Evolutionary conservation across 106 monocot species (phyloP).

Genomic region (Allium cepa): DNA sequence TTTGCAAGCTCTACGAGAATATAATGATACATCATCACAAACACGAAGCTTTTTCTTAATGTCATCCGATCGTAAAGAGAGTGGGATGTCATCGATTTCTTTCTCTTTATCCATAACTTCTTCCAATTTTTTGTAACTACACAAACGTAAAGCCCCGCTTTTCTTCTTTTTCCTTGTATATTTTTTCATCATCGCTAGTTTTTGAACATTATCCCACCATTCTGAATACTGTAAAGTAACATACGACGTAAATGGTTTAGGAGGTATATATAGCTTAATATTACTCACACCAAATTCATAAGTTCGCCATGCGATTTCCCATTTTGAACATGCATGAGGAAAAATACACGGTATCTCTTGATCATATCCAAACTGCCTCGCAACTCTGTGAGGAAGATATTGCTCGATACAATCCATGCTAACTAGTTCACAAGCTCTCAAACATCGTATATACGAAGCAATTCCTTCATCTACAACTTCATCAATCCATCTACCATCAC

Average conservation of each 20-base stretch:
- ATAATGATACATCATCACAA: not conserved
- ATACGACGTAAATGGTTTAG: conserved; percentile 31
- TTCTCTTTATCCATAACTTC: conserved; percentile 9
- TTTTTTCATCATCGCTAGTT: not conserved
- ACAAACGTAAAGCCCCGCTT: not conserved
- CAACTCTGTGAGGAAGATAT: conserved; percentile 51
- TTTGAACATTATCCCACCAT: conserved; percentile 30
- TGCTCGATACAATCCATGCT: conserved; percentile 44
- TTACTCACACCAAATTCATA: conserved; percentile 26
- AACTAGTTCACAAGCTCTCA: conserved; percentile 19
- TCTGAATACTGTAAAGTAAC: conserved; percentile 24
- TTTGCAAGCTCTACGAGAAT: not conserved
- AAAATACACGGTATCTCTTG: conserved; percentile 52
- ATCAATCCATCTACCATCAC: conserved; percentile 26
- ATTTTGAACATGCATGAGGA: conserved; percentile 15
- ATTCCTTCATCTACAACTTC: conserved; percentile 26
- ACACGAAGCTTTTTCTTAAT: not conserved
- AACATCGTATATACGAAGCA: conserved; percentile 24
- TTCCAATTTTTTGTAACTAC: conserved; percentile 8
- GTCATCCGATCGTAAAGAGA: not conserved
- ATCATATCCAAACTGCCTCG: conserved; percentile 84
- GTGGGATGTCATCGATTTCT: conserved; percentile 11
- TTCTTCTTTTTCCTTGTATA: conserved; percentile 6
- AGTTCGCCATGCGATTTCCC: conserved; percentile 42
- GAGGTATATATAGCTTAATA: conserved; percentile 37